Conservation (phyloP, 2,329 filamentous ascomycete genomes). For the Pezicula neosporulosa region DNA sequence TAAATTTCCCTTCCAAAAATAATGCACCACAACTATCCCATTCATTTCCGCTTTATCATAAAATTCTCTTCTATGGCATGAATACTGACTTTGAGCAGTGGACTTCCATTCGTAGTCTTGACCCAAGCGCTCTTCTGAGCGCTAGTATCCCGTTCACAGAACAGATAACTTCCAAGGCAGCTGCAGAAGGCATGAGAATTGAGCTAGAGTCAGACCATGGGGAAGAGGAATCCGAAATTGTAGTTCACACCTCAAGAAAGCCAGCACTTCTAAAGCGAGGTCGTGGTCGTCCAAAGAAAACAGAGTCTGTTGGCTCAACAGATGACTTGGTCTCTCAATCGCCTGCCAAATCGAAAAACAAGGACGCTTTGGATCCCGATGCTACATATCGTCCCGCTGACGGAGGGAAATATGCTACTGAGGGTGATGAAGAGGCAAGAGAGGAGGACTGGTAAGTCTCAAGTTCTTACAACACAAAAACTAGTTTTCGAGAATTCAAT, state of each 20-base stretch:
- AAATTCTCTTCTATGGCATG: no score
- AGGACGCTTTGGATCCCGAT: slow-evolving; percentile 32
- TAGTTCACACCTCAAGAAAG: neutral
- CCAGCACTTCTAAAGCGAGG: slow-evolving; percentile 3
- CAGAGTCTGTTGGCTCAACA: neutral
- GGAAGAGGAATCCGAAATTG: neutral
- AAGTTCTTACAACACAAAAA: no score
- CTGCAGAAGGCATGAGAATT: neutral
- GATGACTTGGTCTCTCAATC: slow-evolving; percentile 3
- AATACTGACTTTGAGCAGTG: slow-evolving; percentile 29
- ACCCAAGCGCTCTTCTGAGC: slow-evolving; percentile 45
- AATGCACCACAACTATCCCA: no score
- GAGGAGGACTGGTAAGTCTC: slow-evolving; percentile 30
- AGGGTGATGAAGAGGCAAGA: slow-evolving; percentile 37
- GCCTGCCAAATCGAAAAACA: neutral
- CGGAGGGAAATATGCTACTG: slow-evolving; percentile 25
- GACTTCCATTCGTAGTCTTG: slow-evolving; percentile 50
- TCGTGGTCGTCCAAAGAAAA: slow-evolving; percentile 12
- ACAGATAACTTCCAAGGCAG: slow-evolving; percentile 9
- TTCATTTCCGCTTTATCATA: no score
- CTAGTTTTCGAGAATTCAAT: no score
- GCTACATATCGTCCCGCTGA: slow-evolving; percentile 28
- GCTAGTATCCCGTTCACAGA: slow-evolving; percentile 31
- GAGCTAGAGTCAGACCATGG: slow-evolving; percentile 5
- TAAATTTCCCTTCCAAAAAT: no score